These are phyloP conservation scores for Leptodontidium sp. DNA, from an alignment of 2,329 filamentous ascomycete species.

Conservation along the genomic window DNA sequence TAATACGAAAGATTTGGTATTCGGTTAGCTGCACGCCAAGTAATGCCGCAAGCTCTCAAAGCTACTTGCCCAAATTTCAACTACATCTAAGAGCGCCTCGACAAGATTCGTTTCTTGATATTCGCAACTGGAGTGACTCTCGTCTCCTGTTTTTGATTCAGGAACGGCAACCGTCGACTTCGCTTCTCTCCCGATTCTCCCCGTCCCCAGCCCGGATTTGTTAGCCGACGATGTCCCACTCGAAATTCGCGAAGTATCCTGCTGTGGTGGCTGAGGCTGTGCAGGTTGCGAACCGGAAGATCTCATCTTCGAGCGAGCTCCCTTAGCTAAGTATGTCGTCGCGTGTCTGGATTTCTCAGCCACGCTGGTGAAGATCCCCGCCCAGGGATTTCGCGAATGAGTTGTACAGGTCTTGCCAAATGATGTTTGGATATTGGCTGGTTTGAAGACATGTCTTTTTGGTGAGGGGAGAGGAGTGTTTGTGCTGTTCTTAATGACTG, in stretches of 20 bases:
- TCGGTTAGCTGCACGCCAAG: too few relatives aligned
- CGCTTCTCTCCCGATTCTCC: neutral
- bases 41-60: too few relatives aligned
- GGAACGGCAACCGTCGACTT: neutral
- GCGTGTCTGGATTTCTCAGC: neutral
- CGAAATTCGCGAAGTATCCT: neutral
- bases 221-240: neutral
- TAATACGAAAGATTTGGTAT: too few relatives aligned
- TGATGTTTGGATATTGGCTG: neutral
- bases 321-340: neutral
- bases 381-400: constrained; percentile 6
- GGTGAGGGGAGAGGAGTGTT: neutral
- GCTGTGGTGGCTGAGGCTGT: neutral
- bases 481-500: neutral
- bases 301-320: constrained; percentile 3
- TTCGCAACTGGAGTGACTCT: neutral
- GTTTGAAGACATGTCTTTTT: neutral
- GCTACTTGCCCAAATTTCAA: too few relatives aligned
- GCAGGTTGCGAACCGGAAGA: neutral
- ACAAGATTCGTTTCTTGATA: neutral
- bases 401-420: neutral
- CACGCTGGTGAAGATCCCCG: neutral
- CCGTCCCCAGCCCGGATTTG: neutral
- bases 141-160: too few relatives aligned
- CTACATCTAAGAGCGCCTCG: neutral